A percentile compares a stretch with the other conserved stretches of the same genome.
Conservation (phyloP, 495 filamentous ascomycete genomes). For the Trichocladium uniseriatum region DNA sequence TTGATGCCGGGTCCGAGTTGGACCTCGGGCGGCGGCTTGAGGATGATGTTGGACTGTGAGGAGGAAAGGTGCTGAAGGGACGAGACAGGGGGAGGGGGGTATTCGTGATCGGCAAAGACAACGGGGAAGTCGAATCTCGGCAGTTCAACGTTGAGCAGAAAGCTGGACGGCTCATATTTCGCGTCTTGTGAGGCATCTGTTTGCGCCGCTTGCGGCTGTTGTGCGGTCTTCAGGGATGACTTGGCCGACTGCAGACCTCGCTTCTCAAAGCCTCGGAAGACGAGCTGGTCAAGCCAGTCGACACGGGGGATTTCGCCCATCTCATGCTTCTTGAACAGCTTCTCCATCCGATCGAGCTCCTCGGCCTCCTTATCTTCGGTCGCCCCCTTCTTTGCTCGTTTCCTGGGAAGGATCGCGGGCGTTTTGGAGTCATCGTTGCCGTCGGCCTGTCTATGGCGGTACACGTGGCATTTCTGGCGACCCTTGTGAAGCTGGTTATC, state of each 20-base stretch:
- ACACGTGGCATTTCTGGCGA: constrained; percentile 79
- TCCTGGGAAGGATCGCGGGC: constrained; percentile 49
- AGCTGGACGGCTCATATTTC: constrained; percentile 43
- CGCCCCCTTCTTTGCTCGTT: constrained; percentile 38
- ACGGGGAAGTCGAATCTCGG: constrained; percentile 94
- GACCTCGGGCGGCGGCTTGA: constrained; percentile 74
- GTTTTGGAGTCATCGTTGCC: constrained; percentile 74
- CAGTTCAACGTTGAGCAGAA: constrained; percentile 78
- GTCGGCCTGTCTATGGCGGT: constrained; percentile 76
- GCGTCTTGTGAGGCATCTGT: constrained; percentile 24
- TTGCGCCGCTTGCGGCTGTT: constrained; percentile 24
- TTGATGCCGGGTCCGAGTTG: constrained; percentile 77
- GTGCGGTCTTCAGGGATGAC: constrained; percentile 28
- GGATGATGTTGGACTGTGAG: constrained; percentile 53
- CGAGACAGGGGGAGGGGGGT: constrained; percentile 72
- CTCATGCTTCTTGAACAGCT: constrained; percentile 92
- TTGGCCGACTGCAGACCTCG: constrained; percentile 49
- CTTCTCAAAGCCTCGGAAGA: constrained; percentile 79
- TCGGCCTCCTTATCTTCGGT: constrained; percentile 52
- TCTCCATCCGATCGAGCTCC: constrained; percentile 75
- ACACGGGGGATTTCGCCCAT: constrained; percentile 89
- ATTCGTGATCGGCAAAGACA: constrained; percentile 90
- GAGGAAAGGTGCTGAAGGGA: constrained; percentile 53
- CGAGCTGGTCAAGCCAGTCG: constrained; percentile 90
- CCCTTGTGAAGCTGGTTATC: constrained; percentile 85